These are phyloP conservation scores for Pseudogymnoascus sp. DNA, from an alignment of 2,329 filamentous ascomycete genomes.

Conservation along the genomic window DNA sequence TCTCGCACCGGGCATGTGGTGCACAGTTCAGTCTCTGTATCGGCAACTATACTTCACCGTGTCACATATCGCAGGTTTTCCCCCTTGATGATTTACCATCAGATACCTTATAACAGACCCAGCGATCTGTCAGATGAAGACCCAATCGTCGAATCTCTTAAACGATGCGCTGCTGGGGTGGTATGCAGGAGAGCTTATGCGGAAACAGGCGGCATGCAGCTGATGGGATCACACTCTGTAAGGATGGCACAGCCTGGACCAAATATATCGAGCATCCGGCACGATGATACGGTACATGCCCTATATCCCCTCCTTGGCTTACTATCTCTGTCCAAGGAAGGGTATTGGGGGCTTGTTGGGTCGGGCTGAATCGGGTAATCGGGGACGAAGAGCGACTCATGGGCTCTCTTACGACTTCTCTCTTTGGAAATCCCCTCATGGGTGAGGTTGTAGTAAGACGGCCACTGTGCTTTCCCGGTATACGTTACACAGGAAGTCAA, in stretches of 20 bases:
- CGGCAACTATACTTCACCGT: neutral
- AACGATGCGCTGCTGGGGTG: neutral
- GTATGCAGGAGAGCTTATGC: conserved; percentile 1
- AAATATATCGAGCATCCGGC: conserved; percentile 1
- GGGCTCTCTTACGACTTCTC: neutral
- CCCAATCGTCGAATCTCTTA: conserved; percentile 1
- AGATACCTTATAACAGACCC: neutral
- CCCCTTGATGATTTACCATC: neutral
- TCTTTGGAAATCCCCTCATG: neutral
- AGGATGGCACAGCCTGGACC: conserved; percentile 1
- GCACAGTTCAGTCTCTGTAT: neutral
- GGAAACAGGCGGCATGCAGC: conserved; percentile 5
- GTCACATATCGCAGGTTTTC: neutral
- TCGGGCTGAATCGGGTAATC: neutral
- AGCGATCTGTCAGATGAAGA: conserved; percentile 5
- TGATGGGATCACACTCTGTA: conserved; percentile 2
- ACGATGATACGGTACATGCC: neutral
- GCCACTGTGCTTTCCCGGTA: neutral
- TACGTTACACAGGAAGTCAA: neutral
- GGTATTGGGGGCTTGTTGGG: neutral
- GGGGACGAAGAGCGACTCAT: neutral
- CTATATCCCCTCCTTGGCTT: neutral
- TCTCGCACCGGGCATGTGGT: neutral
- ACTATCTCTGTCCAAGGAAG: neutral
- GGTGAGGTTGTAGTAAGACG: neutral